These are phyloP conservation scores for Solanum aculeatissimum DNA, from an alignment of 305 asterid species.

Conservation along the genomic window DNA sequence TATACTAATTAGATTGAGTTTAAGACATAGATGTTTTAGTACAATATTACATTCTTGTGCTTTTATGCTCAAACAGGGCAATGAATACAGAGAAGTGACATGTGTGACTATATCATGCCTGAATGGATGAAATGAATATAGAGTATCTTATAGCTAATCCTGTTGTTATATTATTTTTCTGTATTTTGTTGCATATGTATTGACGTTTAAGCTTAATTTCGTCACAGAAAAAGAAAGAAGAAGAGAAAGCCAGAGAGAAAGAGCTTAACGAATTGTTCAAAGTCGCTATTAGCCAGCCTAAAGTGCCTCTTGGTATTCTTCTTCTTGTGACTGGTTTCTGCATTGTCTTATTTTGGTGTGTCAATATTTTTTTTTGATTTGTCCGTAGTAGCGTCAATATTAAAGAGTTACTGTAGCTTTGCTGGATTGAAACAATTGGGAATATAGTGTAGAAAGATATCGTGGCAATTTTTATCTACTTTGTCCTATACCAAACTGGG, in stretches of 20 bases:
- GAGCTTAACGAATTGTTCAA: constrained; percentile 78
- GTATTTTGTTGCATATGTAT: not conserved
- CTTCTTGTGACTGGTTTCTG: not conserved
- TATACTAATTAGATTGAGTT: not conserved
- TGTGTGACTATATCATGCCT: not conserved
- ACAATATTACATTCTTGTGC: not conserved
- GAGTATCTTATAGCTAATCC: not conserved
- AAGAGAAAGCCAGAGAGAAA: constrained; percentile 80
- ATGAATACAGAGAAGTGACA: not conserved
- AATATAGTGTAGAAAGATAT: not conserved
- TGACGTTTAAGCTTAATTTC: not conserved
- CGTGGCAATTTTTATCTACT: not conserved
- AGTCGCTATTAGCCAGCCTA: constrained; percentile 87
- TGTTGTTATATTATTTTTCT: not conserved
- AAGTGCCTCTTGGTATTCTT: constrained; percentile 73
- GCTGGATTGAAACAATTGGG: not conserved
- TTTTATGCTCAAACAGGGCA: not conserved
- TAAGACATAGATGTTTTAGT: not conserved
- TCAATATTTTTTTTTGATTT: not conserved
- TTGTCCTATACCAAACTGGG: not conserved
- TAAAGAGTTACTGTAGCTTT: not conserved
- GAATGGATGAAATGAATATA: not conserved
- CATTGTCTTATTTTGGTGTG: not conserved
- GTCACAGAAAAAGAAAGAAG: constrained; percentile 90
- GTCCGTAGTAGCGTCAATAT: not conserved